Conservation (phyloP, 495 filamentous ascomycete genomes). For the Penicillium herquei region DNA sequence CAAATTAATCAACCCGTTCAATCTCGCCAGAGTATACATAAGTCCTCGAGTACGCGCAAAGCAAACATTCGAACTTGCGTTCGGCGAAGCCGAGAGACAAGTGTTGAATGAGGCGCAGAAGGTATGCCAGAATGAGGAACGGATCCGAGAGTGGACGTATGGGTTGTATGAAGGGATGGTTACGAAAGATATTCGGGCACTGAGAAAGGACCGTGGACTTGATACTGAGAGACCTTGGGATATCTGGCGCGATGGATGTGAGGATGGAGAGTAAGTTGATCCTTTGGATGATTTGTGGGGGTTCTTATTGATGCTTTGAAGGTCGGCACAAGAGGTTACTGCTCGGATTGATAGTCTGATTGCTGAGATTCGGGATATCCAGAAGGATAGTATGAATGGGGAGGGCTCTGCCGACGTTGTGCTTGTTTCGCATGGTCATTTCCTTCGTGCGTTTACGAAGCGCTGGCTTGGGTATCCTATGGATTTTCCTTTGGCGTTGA, state of each 20-base stretch:
- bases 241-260: conserved; percentile 83
- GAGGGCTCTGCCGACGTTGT: conserved; percentile 55
- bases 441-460: conserved; percentile 75
- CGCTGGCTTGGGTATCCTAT: conserved; percentile 69
- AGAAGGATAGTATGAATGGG: conserved; percentile 41
- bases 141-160: conserved; percentile 84
- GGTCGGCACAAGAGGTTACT: conserved; percentile 56
- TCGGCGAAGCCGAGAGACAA: conserved; percentile 39
- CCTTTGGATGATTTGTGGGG: not conserved
- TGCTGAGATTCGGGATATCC: conserved; percentile 58
- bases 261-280: conserved; percentile 45
- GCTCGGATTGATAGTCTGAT: conserved; percentile 68
- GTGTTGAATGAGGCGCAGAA: conserved; percentile 24
- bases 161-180: conserved; percentile 83
- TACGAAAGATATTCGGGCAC: conserved; percentile 58
- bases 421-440: conserved; percentile 71
- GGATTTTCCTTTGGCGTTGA: conserved; percentile 61
- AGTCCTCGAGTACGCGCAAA: conserved; percentile 77
- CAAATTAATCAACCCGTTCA: conserved; percentile 71
- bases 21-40: conserved; percentile 73
- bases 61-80: conserved; percentile 71
- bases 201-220: conserved; percentile 58
- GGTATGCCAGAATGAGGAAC: conserved; percentile 62
- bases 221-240: conserved; percentile 60
- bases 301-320: conserved; percentile 2